Evolutionary conservation across 2,329 filamentous ascomycete genomes (phyloP), one percentile per base, ranked within the genome.

Genomic region (Atkinsonella hypoxylon): DNA sequence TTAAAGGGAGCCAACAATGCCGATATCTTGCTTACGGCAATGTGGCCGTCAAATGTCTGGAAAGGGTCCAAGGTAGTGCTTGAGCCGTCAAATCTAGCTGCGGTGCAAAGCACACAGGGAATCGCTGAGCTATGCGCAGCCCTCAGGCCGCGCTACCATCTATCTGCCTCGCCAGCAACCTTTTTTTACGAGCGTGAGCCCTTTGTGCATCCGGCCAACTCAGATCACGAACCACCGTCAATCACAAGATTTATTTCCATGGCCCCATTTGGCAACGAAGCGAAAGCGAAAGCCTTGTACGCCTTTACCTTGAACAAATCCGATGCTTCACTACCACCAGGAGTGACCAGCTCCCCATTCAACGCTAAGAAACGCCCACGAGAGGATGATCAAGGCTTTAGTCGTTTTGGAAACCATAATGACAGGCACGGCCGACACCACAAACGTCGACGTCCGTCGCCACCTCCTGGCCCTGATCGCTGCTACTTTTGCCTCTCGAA

Each of bases 401-500:
- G 69, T 32, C 76, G 81, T 31, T 85, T 81, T 61, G 68, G 66
- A 12, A 67, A 68, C 30, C 62, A 75, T 44, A 68, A 73, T 45
- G 59, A 68, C 36, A 67, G 71, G 32, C 64, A 70, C 39, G 66
- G 70, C 42, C 68, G 72, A 12, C 67, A 70, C 10, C 66, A 69
- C 42, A 76, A 75, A 59, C 72, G 73, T 13, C 69, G 69, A 1
- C 69, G 64, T 38, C 51, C 67, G 64, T 60, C 74, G 6, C 81
- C 83, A 12, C 81, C 80, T 7, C 82, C 81, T 0, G 81, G 83
- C 0, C 89, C 88, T 2, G 83, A 84, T 48, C 78, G 85, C 60
- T 98, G 93, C 70, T 98, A 93, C 73, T 97, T 98, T 72, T 98
- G 93, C 64, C 76, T 98, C 11, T 90, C 88, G 6, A 96, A 95